These are phyloP conservation scores for Vigna hirtella DNA, from an alignment of 306 rosid genomes.

Conservation along the genomic window DNA sequence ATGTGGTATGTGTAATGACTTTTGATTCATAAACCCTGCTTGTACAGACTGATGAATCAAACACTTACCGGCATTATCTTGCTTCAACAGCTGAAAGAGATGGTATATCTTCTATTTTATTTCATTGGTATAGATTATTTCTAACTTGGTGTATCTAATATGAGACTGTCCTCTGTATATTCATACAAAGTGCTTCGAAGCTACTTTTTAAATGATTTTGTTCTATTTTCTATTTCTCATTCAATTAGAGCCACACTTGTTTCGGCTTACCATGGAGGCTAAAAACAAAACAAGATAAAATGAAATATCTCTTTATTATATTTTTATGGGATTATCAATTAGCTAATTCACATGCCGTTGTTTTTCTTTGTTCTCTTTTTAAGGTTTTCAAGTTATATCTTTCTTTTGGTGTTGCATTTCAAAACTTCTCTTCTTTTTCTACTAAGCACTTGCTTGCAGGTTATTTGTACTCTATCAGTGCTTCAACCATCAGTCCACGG, in stretches of 20 bases:
- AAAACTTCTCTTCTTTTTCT: constrained; percentile 30
- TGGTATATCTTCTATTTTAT: constrained; percentile 58
- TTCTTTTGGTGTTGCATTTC: constrained; percentile 28
- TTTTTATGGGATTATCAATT: constrained; percentile 32
- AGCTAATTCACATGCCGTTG: constrained; percentile 31
- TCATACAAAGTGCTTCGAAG: constrained; percentile 26
- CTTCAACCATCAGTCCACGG: constrained; percentile 82
- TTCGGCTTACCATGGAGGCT: neutral
- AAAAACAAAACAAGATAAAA: neutral
- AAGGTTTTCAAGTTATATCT: constrained; percentile 13
- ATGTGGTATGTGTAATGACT: constrained; percentile 23
- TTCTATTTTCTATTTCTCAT: constrained; percentile 29
- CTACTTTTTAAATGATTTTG: constrained; percentile 39
- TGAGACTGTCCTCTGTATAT: constrained; percentile 32
- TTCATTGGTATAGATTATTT: constrained; percentile 16
- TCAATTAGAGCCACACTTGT: constrained; percentile 18
- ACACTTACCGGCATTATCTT: constrained; percentile 72
- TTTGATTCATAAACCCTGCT: constrained; percentile 43
- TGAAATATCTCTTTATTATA: neutral
- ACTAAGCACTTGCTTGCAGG: constrained; percentile 60
- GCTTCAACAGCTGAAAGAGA: constrained; percentile 94
- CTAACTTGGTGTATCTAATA: constrained; percentile 23
- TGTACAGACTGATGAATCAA: constrained; percentile 70
- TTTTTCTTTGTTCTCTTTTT: constrained; percentile 1
- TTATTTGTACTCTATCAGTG: constrained; percentile 81